Evolutionary conservation across 495 filamentous ascomycete species (phyloP), one percentile per base, ranked within the genome.

Genomic region (Staphylotrichum longicolle): DNA sequence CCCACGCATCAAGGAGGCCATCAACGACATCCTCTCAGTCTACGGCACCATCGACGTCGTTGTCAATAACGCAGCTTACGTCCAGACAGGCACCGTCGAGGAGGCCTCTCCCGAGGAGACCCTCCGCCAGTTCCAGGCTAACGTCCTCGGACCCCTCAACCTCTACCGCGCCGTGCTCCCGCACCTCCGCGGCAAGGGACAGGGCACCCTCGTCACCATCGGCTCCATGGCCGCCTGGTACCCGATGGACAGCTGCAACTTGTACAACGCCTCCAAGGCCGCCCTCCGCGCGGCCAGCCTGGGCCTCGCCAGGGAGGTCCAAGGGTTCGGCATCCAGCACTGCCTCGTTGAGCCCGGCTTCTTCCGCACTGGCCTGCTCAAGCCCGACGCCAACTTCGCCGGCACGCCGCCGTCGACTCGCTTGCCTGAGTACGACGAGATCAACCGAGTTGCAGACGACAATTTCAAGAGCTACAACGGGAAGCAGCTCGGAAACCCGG

Each of bases 241-340:
- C 49, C 65, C 71, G 6, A 66, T 74, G 41, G 30, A 42, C 34
- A 51, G 65, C 54, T 73, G 69, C 58, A 76, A 74, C 7, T 58
- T 83, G 35, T 87, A 87, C 68, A 74, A 70, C 32, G 78, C 74
- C 0, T 77, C 81, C 2, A 87, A 86, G 63, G 81, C 77, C 44
- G 84, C 80, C 2, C 65, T 83, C 1, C 65, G 65, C 7, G 44
- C 15, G 12, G 41, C 63, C 3, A 75, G 71, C 34, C 70, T 79
- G 5, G 75, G 72, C 44, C 74, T 80, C 47, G 76, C 77, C 27
- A 71, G 82, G 4, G 74, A 77, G 7, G 62, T 77, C 27, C 66
- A 66, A 7, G 68, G 74, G 0, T 78, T 85, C 61, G 74, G 74
- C 8, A 77, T 85, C 58, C 70, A 72, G 20, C 74, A 77, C 35